Conservation (phyloP, 495 filamentous ascomycete genomes). For the Glutinoglossum americanum region DNA sequence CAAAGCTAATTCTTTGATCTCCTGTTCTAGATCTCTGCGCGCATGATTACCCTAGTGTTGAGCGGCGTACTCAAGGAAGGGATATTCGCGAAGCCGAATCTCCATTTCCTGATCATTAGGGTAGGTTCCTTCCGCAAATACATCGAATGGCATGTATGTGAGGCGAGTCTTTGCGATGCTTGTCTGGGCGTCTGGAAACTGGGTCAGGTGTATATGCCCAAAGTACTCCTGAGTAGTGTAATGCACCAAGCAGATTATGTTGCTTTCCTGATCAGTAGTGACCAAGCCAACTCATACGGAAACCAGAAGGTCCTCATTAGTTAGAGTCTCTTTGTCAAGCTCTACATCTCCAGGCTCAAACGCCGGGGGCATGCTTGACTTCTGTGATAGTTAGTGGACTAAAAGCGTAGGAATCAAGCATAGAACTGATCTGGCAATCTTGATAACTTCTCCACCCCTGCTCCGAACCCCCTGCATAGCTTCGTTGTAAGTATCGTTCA, state of each 20-base stretch:
- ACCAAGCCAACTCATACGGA: slow-evolving; percentile 32
- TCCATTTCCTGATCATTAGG: slow-evolving; percentile 12
- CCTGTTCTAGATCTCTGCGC: background rate
- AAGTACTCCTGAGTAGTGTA: slow-evolving; percentile 33
- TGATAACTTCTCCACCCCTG: no score
- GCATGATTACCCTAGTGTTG: slow-evolving; percentile 26
- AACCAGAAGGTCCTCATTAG: slow-evolving; percentile 18
- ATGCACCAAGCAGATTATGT: slow-evolving; percentile 30
- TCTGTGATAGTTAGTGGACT: slow-evolving; percentile 21
- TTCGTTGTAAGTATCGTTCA: slow-evolving; percentile 20
- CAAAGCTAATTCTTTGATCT: background rate
- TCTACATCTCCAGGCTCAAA: slow-evolving; percentile 12
- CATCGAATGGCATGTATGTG: slow-evolving; percentile 23
- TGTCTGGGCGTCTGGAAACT: slow-evolving; percentile 18
- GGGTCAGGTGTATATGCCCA: no score
- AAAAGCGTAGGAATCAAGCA: slow-evolving; percentile 16
- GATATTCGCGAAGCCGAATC: background rate
- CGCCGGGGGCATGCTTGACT: slow-evolving; percentile 26
- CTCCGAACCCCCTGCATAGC: slow-evolving; percentile 24
- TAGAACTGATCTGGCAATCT: no score
- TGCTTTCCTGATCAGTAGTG: slow-evolving; percentile 23
- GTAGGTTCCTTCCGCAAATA: slow-evolving; percentile 13
- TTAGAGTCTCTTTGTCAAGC: slow-evolving; percentile 21
- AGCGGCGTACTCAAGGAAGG: slow-evolving; percentile 20
- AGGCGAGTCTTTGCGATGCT: slow-evolving; percentile 11